Base-by-base conservation (phyloP, 768 basidiomycete species). In the Mycena haematopus region DNA sequence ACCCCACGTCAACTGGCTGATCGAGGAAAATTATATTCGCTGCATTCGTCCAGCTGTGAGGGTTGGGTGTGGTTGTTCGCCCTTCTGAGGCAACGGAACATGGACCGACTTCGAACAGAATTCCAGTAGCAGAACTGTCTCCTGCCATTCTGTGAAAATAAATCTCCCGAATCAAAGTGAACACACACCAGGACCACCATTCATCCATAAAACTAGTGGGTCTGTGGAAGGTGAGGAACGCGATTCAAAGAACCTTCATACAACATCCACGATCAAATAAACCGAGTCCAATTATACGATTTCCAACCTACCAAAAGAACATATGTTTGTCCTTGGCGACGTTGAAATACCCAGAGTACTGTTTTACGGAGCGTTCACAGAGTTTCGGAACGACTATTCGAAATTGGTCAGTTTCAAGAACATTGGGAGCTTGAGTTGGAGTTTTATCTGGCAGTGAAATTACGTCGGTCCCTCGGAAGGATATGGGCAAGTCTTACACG, bases 61-160 rank as follows among this genome's bases (percentile, higher is more conserved):
- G 73, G 73, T 86, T 84, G 3, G 22, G 17, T 19, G 2, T 21
- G 21, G 65, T 60, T 35, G 54, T 59, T 40, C 31, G 27, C 19
- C 88, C 88, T 4, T 82, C 76, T 42, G 85, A 74, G 5, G 79
- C 75, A 58, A 91, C 78, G 22, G 75, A 71, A 74, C 90, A 91
- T 0, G 91, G 89, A 2, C 90, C 91, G 25, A 89, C 81, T 68
- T 92, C 89, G 64, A 90, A 86, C 45, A 92, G 76, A 35, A 91
- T 79, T 10, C 90, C 90, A 9, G 84, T 83, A 17, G 81, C 62
- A 19, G 59, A 60, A 27, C 66, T 64, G 21, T 68, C 66, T n/a
- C 66, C 66, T 65, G 53, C 7, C 27, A 14, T 36, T 17, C 36
- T 4, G 17, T 60, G 19, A 64, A 27, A 45, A 46, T 27, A 29